phyloP scores from a whole-genome alignment of 2,329 filamentous ascomycete species.

The Verticillium nubilum region DNA sequence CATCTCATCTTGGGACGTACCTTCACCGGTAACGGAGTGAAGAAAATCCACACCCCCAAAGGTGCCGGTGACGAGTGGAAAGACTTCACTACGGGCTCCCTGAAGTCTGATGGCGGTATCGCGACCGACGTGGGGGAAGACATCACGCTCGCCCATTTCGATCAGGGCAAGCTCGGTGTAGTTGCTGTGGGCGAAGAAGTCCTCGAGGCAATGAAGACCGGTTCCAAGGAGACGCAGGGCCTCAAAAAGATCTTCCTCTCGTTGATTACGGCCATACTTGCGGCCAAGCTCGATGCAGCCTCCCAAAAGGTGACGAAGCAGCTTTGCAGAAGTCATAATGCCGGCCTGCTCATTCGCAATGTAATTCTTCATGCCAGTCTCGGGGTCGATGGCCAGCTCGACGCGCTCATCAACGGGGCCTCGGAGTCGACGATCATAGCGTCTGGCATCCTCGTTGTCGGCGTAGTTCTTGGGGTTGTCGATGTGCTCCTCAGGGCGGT shows the following conservation, averaged over 20 bases:
- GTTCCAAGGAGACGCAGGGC: constrained; percentile 82
- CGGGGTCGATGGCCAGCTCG: constrained; percentile 73
- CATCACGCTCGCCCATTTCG: constrained; percentile 71
- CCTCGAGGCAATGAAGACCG: constrained; percentile 84
- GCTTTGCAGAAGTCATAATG: constrained; percentile 76
- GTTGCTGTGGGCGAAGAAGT: constrained; percentile 91
- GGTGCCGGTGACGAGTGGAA: constrained; percentile 81
- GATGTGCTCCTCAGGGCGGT: constrained; percentile 78
- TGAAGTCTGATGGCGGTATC: constrained; percentile 64
- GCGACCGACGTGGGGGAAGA: constrained; percentile 85
- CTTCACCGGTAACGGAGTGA: constrained; percentile 73
- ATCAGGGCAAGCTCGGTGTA: constrained; percentile 85
- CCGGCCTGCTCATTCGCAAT: constrained; percentile 77
- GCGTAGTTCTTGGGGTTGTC: constrained; percentile 74
- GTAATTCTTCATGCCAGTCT: constrained; percentile 84
- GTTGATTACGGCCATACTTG: constrained; percentile 56
- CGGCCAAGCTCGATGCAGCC: constrained; percentile 76
- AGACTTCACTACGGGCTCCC: constrained; percentile 63
- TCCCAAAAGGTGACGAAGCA: constrained; percentile 69
- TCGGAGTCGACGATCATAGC: constrained; percentile 76
- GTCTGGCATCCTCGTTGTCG: constrained; percentile 77
- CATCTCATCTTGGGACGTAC: constrained; percentile 22
- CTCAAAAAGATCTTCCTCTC: constrained; percentile 75
- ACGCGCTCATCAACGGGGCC: constrained; percentile 72
- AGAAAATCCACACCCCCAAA: constrained; percentile 94